A percentile compares a stretch with the other conserved stretches of the same genome.
These are phyloP conservation scores for Ustilago nuda DNA, from an alignment of 1,284 basidiomycete genomes.

Conservation along the genomic window DNA sequence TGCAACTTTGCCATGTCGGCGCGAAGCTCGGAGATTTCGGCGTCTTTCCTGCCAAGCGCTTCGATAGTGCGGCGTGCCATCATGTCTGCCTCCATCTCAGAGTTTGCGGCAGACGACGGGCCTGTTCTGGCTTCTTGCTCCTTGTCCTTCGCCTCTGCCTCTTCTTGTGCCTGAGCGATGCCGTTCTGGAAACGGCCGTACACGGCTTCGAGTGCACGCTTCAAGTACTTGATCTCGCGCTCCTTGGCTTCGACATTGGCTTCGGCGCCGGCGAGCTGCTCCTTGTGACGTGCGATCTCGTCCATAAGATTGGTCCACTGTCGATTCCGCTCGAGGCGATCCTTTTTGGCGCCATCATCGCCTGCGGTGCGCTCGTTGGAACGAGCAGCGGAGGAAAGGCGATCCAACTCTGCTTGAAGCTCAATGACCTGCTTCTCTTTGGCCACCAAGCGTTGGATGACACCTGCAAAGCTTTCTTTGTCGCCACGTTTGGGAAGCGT, in stretches of 20 bases:
- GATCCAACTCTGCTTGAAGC: slow-evolving; percentile 80
- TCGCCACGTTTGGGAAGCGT: slow-evolving; percentile 47
- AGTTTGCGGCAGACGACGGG: slow-evolving; percentile 14
- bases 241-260: slow-evolving; percentile 74
- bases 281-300: slow-evolving; percentile 80
- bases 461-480: slow-evolving; percentile 75
- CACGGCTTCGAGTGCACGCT: slow-evolving; percentile 84
- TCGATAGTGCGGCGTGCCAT: slow-evolving; percentile 80
- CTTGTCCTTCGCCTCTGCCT: slow-evolving; percentile 42
- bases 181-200: slow-evolving; percentile 78
- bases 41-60: slow-evolving; percentile 78
- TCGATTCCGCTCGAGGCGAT: slow-evolving; percentile 80
- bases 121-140: slow-evolving; percentile 24
- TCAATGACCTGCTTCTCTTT: slow-evolving; percentile 86
- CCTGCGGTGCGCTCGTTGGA: slow-evolving; percentile 47
- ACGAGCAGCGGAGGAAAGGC: slow-evolving; percentile 53
- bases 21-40: slow-evolving; percentile 73
- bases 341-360: slow-evolving; percentile 74
- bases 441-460: slow-evolving; percentile 83
- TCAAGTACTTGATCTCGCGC: slow-evolving; percentile 81
- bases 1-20: slow-evolving; percentile 59
- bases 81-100: slow-evolving; percentile 74
- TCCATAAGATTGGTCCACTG: slow-evolving; percentile 82
- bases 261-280: slow-evolving; percentile 76
- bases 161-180: slow-evolving; percentile 68